Evolutionary conservation across 768 basidiomycete species (phyloP), one percentile per base, ranked within the genome.

Genomic region (Agrocybe chaxingu): DNA sequence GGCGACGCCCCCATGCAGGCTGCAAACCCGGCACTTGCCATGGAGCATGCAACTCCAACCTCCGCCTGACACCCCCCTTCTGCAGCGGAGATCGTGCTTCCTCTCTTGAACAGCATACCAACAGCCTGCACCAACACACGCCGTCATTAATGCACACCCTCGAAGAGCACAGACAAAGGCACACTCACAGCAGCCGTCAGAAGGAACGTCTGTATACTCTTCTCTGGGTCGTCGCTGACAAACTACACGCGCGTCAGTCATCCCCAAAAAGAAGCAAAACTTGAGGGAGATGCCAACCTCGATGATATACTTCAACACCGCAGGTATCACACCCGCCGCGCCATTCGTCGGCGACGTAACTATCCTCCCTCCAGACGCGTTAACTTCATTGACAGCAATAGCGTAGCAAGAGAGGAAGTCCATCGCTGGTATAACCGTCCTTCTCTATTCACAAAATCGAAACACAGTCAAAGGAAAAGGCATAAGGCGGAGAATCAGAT

Each of bases 1-100:
- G 90, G 90, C 1, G 86, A 80, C 36, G 87, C 90, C 52, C 95
- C 95, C 86, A 97, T 89, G 62, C 92, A 95, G 4, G 95, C 95
- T 3, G 92, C 88, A 62, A 96, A 95, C 0, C 90, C 95, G 41
- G 87, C 93, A 47, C 87, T 87, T 0, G 94, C 96, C 96, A 98
- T 98, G 3, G 92, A 92, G 62, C 92, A 92, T 1, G 96, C 95
- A 37, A 98, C 96, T 65, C 95, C 95, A 3, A 98, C 95, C 72
- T 96, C 93, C 13, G 93, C 93, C 71, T 93, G 91, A 66, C 93
- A 96, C 8, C 85, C 93, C 13, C 95, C 95, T 69, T 98, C 96
- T 0, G 96, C 94, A 10, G 95, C 95, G 42, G 89, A 91, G 45
- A 98, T 97, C 1, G 95, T 96, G 54, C 92, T 92, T n/a, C 94